Evolutionary conservation across 129 eudicot species (phyloP).

Genomic region (Tagetes patula): DNA sequence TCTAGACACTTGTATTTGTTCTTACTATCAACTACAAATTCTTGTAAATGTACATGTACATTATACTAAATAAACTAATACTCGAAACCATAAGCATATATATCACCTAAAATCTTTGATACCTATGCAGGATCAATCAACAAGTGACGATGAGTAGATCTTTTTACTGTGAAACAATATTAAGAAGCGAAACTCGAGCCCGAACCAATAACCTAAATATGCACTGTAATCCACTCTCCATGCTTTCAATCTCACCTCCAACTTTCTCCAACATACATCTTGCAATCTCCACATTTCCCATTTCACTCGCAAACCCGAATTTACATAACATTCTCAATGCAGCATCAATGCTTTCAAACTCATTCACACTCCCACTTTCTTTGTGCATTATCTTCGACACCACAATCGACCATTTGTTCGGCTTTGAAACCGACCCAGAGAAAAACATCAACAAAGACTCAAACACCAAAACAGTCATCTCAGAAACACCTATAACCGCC

Average conservation of each 20-base stretch:
- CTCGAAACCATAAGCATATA: constrained; percentile 21
- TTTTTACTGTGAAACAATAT: constrained; percentile 30
- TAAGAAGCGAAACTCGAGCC: constrained; percentile 35
- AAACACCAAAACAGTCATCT: constrained; percentile 33
- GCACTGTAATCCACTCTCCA: constrained; percentile 32
- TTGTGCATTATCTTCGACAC: constrained; percentile 35
- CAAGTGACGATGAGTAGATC: neutral
- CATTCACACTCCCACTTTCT: constrained; percentile 20
- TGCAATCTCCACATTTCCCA: constrained; percentile 13
- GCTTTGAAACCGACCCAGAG: constrained; percentile 26
- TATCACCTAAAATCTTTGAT: constrained; percentile 22
- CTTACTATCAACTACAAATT: neutral
- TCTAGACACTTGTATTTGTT: neutral
- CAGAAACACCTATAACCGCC: constrained; percentile 39
- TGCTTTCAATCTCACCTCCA: constrained; percentile 29
- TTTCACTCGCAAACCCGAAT: neutral
- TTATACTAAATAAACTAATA: neutral
- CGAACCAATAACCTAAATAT: constrained; percentile 36
- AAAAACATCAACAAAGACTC: constrained; percentile 35
- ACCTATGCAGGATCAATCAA: neutral
- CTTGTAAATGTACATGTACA: neutral
- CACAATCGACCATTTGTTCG: constrained; percentile 33
- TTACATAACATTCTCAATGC: constrained; percentile 25
- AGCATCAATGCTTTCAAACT: constrained; percentile 25
- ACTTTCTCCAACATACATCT: constrained; percentile 31